Base-by-base conservation (phyloP, 2,329 filamentous ascomycete genomes). In the Beauveria pseudobassiana region DNA sequence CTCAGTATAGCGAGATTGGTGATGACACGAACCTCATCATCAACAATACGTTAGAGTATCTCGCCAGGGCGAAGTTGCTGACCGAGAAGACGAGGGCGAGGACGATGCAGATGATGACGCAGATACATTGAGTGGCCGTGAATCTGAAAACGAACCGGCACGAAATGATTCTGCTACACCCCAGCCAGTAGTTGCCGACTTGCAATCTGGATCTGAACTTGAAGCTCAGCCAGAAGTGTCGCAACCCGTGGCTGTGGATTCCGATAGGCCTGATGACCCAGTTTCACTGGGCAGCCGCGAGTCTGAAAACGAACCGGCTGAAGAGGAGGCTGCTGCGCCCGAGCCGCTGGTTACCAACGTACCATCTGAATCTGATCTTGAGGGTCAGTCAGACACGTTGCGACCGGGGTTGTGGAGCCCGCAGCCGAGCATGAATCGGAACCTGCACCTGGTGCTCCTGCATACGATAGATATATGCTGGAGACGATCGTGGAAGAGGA, bases 11-110 rank as follows among this genome's bases (percentile, higher is more conserved):
- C 9, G 80, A 83, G 34, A 75, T 84, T 64, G 83, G 82, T 4
- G 82, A 85, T 20, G 78, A 79, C 38, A 85, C 83, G 0, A 84
- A 78, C 59, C 69, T 80, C 46, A 83, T 86, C 53, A 82, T 85
- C 59, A 83, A 81, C 66, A 78, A 77, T 42, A 82, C 81, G 0
- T 69, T 86, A 8, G 80, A 83, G 65, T 78, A 79, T 3, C 67
- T 84, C 75, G 81, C 45, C 77, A 71, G 67, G 71, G 62, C 28
- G 57, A 52, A 59, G 61, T 64, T 12, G 65, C 61, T 5, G 66
- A 64, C 20, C 53, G 64, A 60, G 66, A 64, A 58, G 49, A 62
- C 45, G 59, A 65, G 34, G 62, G 63, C 24, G 53, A 61, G 7
- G 24, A 57, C 10, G 61, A 61, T 20, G 56, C 46, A 5, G 34